Base-by-base conservation (phyloP, 495 filamentous ascomycete species). In the Glonium stellatum region DNA sequence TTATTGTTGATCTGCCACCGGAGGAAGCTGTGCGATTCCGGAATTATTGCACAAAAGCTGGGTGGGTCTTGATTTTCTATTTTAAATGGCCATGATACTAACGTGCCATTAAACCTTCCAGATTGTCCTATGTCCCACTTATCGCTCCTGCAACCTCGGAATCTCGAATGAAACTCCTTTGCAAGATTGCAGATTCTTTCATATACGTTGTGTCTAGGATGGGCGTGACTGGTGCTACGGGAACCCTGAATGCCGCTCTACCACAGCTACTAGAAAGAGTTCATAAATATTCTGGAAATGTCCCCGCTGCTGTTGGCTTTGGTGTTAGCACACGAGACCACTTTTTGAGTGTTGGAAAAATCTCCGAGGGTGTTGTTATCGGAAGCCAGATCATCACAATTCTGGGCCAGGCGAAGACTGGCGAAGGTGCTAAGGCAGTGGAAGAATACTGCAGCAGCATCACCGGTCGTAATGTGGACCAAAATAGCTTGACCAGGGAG, bases 161-260 rank as follows among this genome's bases (percentile, higher is more conserved):
- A 57, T 73, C 82, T 48, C 89, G 93, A 57, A 92, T 97, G 90
- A 91, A 91, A 75, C 77, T 96, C 4, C 84, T 99, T 22, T 99
- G 93, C 81, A 85, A 88, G 73, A 95, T 99, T 52, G 93, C 95
- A 66, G 92, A 97, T 74, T 96, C 91, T 9, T 99, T 99, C 78
- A 95, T 99, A 75, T 99, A 99, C 72, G 93, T 99, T 58, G 95
- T 97, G 21, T 97, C 93, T 1, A 82, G 92, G 61, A 96, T 97
- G 89, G 93, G 93, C 61, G 91, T 97, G 36, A 98, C 93, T 1
- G 93, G 93, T 64, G 93, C 90, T 21, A 86, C 86, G 0, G 90
- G 92, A 31, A 84, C 81, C 27, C 78, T 98, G 60, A 95, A 87
- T 71, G 73, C 81, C 42, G 85, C 86, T 55, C 80, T 98, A 10